phyloP scores from a whole-genome alignment of 2,329 filamentous ascomycete genomes.

The Onygenales sp. region DNA sequence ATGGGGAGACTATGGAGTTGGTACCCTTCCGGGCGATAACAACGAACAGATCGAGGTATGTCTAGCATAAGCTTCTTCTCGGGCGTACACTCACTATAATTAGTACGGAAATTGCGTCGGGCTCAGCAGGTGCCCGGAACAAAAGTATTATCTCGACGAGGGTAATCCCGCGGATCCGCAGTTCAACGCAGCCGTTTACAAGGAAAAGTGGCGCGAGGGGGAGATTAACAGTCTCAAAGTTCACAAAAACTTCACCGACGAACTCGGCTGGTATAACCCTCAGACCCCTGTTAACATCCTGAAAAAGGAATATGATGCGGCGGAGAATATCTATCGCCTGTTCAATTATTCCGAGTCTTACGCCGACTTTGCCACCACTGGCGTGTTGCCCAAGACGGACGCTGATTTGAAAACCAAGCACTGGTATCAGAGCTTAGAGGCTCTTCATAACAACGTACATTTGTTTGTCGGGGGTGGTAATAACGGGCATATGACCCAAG shows the following conservation, averaged over 20 bases:
- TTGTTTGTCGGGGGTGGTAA: constrained; percentile 46
- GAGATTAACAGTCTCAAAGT: neutral
- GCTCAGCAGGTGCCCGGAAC: constrained; percentile 14
- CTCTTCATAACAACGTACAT: constrained; percentile 39
- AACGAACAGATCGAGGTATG: constrained; percentile 7
- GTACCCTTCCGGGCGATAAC: constrained; percentile 7
- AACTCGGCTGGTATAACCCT: neutral
- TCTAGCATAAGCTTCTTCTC: neutral
- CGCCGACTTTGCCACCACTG: constrained; percentile 9
- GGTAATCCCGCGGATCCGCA: neutral
- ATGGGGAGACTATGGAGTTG: neutral
- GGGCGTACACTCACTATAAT: neutral
- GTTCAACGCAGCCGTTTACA: neutral
- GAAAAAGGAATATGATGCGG: constrained; percentile 8
- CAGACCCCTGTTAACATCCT: neutral
- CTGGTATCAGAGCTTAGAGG: constrained; percentile 26
- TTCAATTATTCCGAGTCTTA: constrained; percentile 6
- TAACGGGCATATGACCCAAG: constrained; percentile 57
- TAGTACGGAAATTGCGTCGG: constrained; percentile 13
- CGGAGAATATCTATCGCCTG: constrained; percentile 14
- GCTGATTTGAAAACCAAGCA: constrained; percentile 15
- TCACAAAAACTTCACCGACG: neutral
- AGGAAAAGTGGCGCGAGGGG: neutral
- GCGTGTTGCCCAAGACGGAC: constrained; percentile 14
- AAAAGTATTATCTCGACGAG: constrained; percentile 2